These are phyloP conservation scores for Beauveria sp. DNA, from an alignment of 2,329 filamentous ascomycete species.

Conservation along the genomic window DNA sequence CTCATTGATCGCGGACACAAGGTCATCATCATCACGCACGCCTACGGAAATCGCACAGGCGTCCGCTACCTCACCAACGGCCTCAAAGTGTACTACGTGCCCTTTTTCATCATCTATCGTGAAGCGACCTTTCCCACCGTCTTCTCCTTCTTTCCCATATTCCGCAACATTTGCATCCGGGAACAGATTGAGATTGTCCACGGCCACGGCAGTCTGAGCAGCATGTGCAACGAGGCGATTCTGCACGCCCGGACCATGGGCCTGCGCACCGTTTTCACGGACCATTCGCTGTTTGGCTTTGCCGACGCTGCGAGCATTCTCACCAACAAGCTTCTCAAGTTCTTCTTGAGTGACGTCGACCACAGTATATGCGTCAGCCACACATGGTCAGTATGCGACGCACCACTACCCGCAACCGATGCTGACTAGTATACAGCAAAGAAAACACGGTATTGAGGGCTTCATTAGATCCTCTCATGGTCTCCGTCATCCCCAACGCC, in stretches of 20 bases:
- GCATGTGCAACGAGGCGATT: conserved; percentile 88
- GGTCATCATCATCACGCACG: conserved; percentile 94
- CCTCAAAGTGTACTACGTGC: conserved; percentile 95
- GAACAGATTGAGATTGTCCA: conserved; percentile 97
- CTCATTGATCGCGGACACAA: conserved; percentile 96
- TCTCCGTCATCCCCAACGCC: conserved; percentile 95
- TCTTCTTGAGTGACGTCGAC: conserved; percentile 90
- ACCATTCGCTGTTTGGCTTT: conserved; percentile 95
- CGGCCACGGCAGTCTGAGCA: conserved; percentile 91
- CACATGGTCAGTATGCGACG: conserved; percentile 63
- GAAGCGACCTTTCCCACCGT: conserved; percentile 91
- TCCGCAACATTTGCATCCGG: conserved; percentile 89
- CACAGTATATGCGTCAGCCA: conserved; percentile 98
- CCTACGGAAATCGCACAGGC: conserved; percentile 83
- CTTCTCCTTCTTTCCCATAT: conserved; percentile 97
- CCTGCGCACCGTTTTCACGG: conserved; percentile 88
- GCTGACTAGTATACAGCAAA: conserved; percentile 53
- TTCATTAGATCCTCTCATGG: conserved; percentile 90
- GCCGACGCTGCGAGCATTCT: conserved; percentile 93
- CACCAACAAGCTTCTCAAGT: conserved; percentile 95
- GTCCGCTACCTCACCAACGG: conserved; percentile 95
- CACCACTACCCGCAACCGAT: not conserved
- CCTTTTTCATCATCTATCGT: conserved; percentile 92
- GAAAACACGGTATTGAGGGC: conserved; percentile 95
- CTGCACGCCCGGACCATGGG: conserved; percentile 95